Base-by-base conservation (phyloP, 306 rosid genomes). In the Clitoria ternatea region DNA sequence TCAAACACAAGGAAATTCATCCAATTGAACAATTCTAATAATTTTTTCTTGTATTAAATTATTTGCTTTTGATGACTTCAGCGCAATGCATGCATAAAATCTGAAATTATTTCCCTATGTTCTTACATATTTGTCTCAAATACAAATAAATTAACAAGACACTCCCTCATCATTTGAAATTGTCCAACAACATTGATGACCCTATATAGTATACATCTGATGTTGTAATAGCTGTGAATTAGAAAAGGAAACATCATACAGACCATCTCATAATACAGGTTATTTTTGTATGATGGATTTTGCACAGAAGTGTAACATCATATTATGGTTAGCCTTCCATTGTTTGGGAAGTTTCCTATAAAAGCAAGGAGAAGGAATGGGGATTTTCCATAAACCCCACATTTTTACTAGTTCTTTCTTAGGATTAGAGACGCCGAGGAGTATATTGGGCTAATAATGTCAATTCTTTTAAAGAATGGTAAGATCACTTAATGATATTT, bases 31-130 rank as follows among this genome's bases (percentile, higher is more conserved):
- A n/a, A n/a, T n/a, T 61, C 56, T 66, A 18, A 36, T 36, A 19
- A 17, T 9, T 2, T 40, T 11, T 27, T 45, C 24, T 17, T 35
- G 50, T 11, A 45, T 36, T 45, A 30, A 29, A 56, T 53, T 69
- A 33, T 45, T 27, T 56, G 19, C 15, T 61, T 36, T 40, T 13
- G 19, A 70, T 32, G 67, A 32, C 56, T 66, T 76, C 14, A 32
- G 55, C 74, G 36, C 56, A 33, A 76, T 50, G 73, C 65, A 72
- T 49, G 63, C 76, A 61, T 30, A 42, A 20, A 23, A 12, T 32
- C 39, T 18, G 59, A 43, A 63, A 71, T 42, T 26, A 27, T 30
- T 23, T 10, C 66, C 57, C 50, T 26, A 27, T 27, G 27, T 23
- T 43, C 20, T 39, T 50, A 69, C 15, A 17, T 35, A 49, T 69